Percentiles rank a stretch among this genome's conserved stretches.
Conservation (phyloP, 768 basidiomycete genomes). For the Termitomyces sp. region DNA sequence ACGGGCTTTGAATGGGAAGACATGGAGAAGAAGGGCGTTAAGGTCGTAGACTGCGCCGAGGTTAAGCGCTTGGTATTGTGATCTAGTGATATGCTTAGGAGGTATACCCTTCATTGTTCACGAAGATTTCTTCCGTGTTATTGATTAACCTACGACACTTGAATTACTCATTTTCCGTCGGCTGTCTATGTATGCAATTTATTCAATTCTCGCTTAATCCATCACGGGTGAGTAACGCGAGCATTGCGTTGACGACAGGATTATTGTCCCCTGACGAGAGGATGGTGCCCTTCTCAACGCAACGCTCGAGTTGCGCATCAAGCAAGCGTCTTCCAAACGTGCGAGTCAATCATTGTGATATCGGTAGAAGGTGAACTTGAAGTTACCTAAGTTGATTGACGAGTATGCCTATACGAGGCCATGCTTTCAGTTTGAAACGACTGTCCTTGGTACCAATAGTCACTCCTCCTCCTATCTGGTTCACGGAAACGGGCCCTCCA, state of each 20-base stretch:
- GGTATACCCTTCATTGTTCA: background rate
- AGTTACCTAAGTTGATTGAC: conserved; percentile 80
- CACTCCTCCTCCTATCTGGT: conserved; percentile 79
- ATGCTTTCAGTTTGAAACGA: conserved; percentile 65
- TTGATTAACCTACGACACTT: background rate
- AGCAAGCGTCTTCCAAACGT: conserved; percentile 51
- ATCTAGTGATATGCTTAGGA: background rate
- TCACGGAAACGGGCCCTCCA: conserved; percentile 74
- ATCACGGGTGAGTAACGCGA: conserved; percentile 23
- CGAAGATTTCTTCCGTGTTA: background rate
- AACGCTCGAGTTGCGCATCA: conserved; percentile 60
- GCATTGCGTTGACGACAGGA: conserved; percentile 44
- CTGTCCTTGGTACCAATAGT: conserved; percentile 53
- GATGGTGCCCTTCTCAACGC: conserved; percentile 60
- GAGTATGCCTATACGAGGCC: conserved; percentile 88
- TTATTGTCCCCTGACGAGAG: conserved; percentile 45
- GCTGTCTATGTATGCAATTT: background rate
- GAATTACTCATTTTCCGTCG: background rate
- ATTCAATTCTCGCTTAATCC: conserved; percentile 11
- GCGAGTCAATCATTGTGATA: background rate
- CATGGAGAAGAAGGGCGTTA: conserved; percentile 31
- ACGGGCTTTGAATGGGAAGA: conserved; percentile 32
- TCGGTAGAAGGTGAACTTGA: background rate
- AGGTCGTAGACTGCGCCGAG: conserved; percentile 26
- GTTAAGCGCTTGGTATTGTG: conserved; percentile 20